Conservation (phyloP, 495 filamentous ascomycete species). For the Penicillium steckii region DNA sequence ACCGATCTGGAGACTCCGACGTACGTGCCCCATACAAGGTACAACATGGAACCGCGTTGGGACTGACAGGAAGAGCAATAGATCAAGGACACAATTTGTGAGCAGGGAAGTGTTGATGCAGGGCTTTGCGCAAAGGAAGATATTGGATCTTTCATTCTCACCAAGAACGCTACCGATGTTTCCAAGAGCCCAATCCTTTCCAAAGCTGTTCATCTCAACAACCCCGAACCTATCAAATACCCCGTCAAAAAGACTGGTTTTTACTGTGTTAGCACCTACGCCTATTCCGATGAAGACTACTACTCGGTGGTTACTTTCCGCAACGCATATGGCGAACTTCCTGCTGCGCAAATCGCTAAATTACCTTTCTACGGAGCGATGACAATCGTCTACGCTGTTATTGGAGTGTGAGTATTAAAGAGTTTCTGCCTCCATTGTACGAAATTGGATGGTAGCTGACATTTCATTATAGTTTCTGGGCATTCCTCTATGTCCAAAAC, state of each 20-base stretch:
- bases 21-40: slow-evolving; percentile 17
- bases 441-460: slow-evolving; percentile 17
- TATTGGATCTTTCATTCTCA: slow-evolving; percentile 82
- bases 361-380: slow-evolving; percentile 96
- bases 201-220: slow-evolving; percentile 77
- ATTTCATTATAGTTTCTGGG: slow-evolving; percentile 69
- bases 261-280: slow-evolving; percentile 85
- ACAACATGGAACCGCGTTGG: neutral
- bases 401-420: slow-evolving; percentile 62
- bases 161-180: slow-evolving; percentile 64
- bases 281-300: slow-evolving; percentile 61
- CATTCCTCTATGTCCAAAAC: slow-evolving; percentile 92
- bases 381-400: slow-evolving; percentile 89
- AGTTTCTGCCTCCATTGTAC: neutral
- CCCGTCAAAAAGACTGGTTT: slow-evolving; percentile 85
- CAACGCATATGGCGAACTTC: slow-evolving; percentile 95
- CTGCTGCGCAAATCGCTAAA: slow-evolving; percentile 92
- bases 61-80: slow-evolving; percentile 21
- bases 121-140: slow-evolving; percentile 70
- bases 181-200: slow-evolving; percentile 72
- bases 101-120: slow-evolving; percentile 60
- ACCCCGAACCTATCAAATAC: slow-evolving; percentile 73
- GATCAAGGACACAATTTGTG: slow-evolving; percentile 75
- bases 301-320: slow-evolving; percentile 84
- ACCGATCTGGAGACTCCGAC: slow-evolving; percentile 30